Conservation (phyloP, 2,329 filamentous ascomycete species). For the Rutstroemia sydowiana region DNA sequence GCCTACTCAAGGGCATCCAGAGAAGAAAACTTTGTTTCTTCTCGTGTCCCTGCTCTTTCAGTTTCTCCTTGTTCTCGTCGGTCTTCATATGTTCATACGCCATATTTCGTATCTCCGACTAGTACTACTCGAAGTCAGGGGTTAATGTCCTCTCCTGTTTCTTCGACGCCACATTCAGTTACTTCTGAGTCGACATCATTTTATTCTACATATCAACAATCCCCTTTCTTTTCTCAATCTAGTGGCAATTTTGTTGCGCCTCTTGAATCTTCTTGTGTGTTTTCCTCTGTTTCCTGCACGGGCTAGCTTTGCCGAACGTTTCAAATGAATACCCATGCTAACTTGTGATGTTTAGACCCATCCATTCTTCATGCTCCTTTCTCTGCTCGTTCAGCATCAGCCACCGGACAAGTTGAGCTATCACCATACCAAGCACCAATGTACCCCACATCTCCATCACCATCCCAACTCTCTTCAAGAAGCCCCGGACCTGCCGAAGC, state of each 20-base stretch:
- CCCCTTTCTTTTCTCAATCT: constrained; percentile 46
- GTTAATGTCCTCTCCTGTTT: constrained; percentile 18
- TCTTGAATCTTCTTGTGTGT: constrained; percentile 46
- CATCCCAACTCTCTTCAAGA: constrained; percentile 25
- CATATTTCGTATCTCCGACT: constrained; percentile 19
- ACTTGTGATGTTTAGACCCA: constrained; percentile 25
- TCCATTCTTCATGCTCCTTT: constrained; percentile 28
- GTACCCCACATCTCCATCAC: constrained; percentile 28
- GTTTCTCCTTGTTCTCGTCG: constrained; percentile 26
- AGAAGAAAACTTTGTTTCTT: constrained; percentile 30
- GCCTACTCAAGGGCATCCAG: constrained; percentile 14
- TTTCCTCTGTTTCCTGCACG: constrained; percentile 34
- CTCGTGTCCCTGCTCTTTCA: constrained; percentile 31
- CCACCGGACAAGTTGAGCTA: constrained; percentile 20
- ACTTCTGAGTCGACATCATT: constrained; percentile 16
- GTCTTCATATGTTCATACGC: constrained; percentile 20
- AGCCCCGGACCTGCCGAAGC: constrained; percentile 25
- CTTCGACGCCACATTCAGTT: constrained; percentile 13
- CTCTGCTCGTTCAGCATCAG: constrained; percentile 20
- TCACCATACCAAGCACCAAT: constrained; percentile 25
- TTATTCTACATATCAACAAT: constrained; percentile 24
- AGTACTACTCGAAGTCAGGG: constrained; percentile 19
- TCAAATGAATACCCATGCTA: constrained; percentile 16
- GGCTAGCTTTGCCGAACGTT: constrained; percentile 3
- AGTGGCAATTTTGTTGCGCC: constrained; percentile 46